Evolutionary conservation across 2,329 filamentous ascomycete species (phyloP), one percentile per base, ranked within the genome.

Genomic region (Helminthosporium solani): DNA sequence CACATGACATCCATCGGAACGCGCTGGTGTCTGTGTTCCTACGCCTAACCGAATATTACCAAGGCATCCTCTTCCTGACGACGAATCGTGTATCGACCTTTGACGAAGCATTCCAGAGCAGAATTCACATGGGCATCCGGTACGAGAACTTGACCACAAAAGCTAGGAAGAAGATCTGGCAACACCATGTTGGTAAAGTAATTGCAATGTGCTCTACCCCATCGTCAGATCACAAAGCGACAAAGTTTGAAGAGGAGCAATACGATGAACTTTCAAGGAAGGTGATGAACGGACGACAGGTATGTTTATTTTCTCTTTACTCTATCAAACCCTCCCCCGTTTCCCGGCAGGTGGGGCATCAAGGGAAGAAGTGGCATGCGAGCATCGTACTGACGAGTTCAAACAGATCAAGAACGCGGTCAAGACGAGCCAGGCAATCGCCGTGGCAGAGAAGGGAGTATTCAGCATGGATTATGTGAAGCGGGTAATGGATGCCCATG

Each of bases 71-170:
- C 3, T 95, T 96, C 74, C 71, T 96, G 20, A 96, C 90, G 0
- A 95, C 90, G 2, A 95, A 95, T 66, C 83, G 90, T 1, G 88
- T 95, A 1, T 82, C 87, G 73, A 91, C 88, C 0, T 95, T 96
- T 60, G 90, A 96, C 58, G 88, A 94, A 51, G 90, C 90, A 0
- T 95, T 95, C 76, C 87, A 94, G 64, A 88, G 84, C 8, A 83
- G 90, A 19, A 95, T 95, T 51, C 89, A 95, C 67, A 85, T 95
- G 58, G 88, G 89, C 0, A 75, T 96, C 7, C 80, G 87, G 21
- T 96, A 95, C 70, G 87, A 87, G 31, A 83, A 86, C 39, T 78
- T 95, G 7, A 84, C 83, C 31, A 68, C 73, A 4, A 85, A 86
- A 60, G 89, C 90, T 9, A 87, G 87, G 71, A 85, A 84, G 58